Evolutionary conservation across 768 basidiomycete species (phyloP), one percentile per base, ranked within the genome.

Genomic region (Fistulinella prunicolor): DNA sequence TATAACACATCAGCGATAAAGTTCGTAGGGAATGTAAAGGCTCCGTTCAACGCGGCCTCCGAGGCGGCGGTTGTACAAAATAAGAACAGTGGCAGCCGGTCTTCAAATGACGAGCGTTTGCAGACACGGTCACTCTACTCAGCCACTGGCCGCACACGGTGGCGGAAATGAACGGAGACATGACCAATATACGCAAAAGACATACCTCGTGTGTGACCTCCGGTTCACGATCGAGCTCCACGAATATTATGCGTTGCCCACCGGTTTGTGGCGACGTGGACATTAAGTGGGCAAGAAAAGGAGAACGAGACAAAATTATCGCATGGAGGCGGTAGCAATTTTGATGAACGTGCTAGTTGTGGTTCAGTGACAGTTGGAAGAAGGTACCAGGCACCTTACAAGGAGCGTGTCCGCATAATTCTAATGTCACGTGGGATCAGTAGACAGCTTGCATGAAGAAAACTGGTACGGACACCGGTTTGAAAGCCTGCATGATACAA

Each of bases 201-300:
- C 83, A 50, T 70, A 91, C 91, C 77, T 93, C 89, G 63, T 83
- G 81, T 14, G 86, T 89, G 47, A 94, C 82, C 67, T 89, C 84
- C 41, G 86, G 88, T 57, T 91, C 86, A 51, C 81, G 79, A 58
- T 86, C 83, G 51, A 93, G 72, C 53, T 82, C 79, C 46, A 92
- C 80, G 62, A 84, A 85, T 58, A 94, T 80, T 46, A 80, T 73
- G 55, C 83, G 79, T 58, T 83, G 82, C 13, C 78, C 83, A 50
- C 75, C 75, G 30, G 74, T 71, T 67, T 82, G 83, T 21, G 84
- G 83, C 28, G 85, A 83, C 41, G 86, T 88, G 46, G 85, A 86
- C 85, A 95, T 89, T 56, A 91, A 75, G 65, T 92, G 89, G 34
- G 86, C 88, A 61, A 94, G 80, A 69, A 82, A 89, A 30, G 93